Evolutionary conservation across 1,139 yeast genomes (phyloP), one percentile per base, ranked within the genome.

Genomic region (Debaryomyces sp.): DNA sequence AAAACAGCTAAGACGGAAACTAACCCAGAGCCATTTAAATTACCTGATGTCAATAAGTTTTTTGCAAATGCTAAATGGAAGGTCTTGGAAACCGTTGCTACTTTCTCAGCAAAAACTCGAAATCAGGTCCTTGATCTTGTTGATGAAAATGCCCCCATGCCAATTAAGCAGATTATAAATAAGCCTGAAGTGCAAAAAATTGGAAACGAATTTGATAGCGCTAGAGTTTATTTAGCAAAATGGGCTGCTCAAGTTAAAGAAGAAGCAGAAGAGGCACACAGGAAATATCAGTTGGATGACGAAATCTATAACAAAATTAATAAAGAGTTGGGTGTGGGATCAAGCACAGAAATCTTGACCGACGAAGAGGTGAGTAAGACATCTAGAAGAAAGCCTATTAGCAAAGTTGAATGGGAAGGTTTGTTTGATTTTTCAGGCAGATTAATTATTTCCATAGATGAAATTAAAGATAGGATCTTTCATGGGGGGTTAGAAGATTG

Each of bases 181-280:
- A 85, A 86, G 54, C 95, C 96, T 0, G 96, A 91, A 58, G 96
- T 92, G 5, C 80, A 78, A 57, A 80, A 77, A 48, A 82, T 92
- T 24, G 90, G 95, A 49, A 91, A 90, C 55, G 99, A 94, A 54
- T 94, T 91, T 63, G 98, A 92, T 60, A 85, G 94, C 43, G 97
- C 97, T 0, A 78, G 92, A 46, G 88, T 91, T 4, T 94, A 91
- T 64, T 74, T 94, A 52, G 98, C 99, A 5, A 91, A 91, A 70
- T 94, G 99, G 99, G 98, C 99, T 0, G 81, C 90, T 59, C 91
- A 91, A 36, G 96, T 94, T 23, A 95, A 94, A 57, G 95, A 91
- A 60, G 96, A 94, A 63, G 96, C 97, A 1, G 95, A 89, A 59
- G 81, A 80, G 55, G 81, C 87, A 43, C 84, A 88, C 51, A 74